Evolutionary conservation across 1,139 yeast genomes (phyloP), one percentile per base, ranked within the genome.

Genomic region (Sugiyamaella japonica): DNA sequence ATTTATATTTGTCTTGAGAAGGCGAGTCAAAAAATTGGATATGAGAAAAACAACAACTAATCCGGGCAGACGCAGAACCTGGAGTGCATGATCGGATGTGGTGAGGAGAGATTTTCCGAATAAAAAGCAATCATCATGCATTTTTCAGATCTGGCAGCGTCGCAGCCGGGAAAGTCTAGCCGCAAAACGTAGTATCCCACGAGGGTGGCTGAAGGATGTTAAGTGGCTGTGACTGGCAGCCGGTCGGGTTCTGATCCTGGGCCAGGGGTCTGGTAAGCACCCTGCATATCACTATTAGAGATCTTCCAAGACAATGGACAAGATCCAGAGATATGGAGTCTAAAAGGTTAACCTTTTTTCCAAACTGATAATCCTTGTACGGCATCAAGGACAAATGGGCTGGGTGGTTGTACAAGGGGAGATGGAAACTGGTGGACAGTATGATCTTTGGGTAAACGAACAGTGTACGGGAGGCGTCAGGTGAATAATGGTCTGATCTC

Each of bases 1-100:
- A 32, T 45, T 32, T 45, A 45, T 36, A 45, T 45, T 32, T 12
- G 13, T n/a, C n/a, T 29, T 9, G 32, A 28, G 10, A 31, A 17
- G 29, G 12, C 17, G 25, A 40, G 32, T 13, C 13, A 20, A 36
- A 28, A 32, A 29, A 29, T 9, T 29, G 34, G n/a, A 12, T 29
- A 29, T 29, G n/a, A 29, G n/a, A 23, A 45, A 36, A 36, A 15
- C 13, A 23, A 32, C 25, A 44, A 32, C 29, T 6, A 36, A 20
- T 36, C 31, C 32, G 44, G 49, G 36, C 13, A 23, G 36, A 28
- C 40, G 49, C 44, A 40, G 23, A 40, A 40, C 13, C 29, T 40
- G 44, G 44, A 40, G 44, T 40, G 44, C 44, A 40, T 40, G 25
- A 20, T 20, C 25, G 25, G 25, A 20, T 20, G 25, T 20, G 25